Percentiles rank a stretch among this genome's conserved stretches.
phyloP scores from a whole-genome alignment of 2,329 filamentous ascomycete genomes.

The Macroventuria anomochaeta region DNA sequence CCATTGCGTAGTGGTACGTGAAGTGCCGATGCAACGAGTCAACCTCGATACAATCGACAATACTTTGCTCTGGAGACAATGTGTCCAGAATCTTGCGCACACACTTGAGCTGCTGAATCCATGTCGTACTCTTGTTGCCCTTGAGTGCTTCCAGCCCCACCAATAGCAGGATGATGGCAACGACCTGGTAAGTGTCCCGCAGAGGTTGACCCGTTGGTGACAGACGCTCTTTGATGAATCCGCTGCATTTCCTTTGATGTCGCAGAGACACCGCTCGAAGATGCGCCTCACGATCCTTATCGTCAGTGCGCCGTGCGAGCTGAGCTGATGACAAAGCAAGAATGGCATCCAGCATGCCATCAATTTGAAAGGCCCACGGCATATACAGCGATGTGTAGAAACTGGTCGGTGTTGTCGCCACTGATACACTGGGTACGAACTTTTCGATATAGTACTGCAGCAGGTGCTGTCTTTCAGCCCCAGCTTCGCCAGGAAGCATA shows the following conservation, averaged over 20 bases:
- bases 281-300: constrained; percentile 37
- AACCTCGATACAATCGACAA: constrained; percentile 39
- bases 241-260: constrained; percentile 43
- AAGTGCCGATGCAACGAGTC: constrained; percentile 46
- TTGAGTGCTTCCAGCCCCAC: constrained; percentile 47
- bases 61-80: constrained; percentile 32
- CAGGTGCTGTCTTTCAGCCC: constrained; percentile 37
- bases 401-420: constrained; percentile 43
- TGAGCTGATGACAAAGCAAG: constrained; percentile 46
- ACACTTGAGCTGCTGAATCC: constrained; percentile 46
- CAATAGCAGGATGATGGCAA: constrained; percentile 42
- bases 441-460: constrained; percentile 46
- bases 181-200: constrained; percentile 42
- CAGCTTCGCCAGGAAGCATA: constrained; percentile 32
- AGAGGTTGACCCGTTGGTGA: constrained; percentile 33
- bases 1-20: constrained; percentile 47
- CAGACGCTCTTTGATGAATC: constrained; percentile 41
- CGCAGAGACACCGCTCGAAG: constrained; percentile 39
- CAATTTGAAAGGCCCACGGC: constrained; percentile 45
- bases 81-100: constrained; percentile 40
- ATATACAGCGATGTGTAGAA: constrained; percentile 48
- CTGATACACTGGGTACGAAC: constrained; percentile 46
- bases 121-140: constrained; percentile 42
- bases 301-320: constrained; percentile 38
- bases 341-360: constrained; percentile 47